Conservation (phyloP, 2,329 filamentous ascomycete genomes). For the Hypoxylon sp. region DNA sequence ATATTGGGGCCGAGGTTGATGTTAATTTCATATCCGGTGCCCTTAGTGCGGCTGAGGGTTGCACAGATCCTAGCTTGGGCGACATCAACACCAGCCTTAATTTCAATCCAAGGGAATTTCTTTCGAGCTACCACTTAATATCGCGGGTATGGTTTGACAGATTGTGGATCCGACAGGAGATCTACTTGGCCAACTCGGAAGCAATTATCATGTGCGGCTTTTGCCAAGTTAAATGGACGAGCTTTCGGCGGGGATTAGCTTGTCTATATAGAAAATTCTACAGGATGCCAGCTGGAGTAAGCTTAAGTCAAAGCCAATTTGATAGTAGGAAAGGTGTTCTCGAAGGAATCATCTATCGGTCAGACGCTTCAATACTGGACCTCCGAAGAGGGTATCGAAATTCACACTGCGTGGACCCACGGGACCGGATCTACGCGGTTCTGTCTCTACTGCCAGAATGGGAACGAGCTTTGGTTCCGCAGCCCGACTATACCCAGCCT, state of each 20-base stretch:
- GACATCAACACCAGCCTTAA: not conserved
- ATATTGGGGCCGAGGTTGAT: constrained; percentile 25
- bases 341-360: not conserved
- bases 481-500: constrained; percentile 30
- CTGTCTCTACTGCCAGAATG: constrained; percentile 10
- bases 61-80: constrained; percentile 11
- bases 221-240: constrained; percentile 17
- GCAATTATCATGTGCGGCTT: constrained; percentile 30
- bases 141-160: constrained; percentile 38
- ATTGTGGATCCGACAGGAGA: constrained; percentile 45
- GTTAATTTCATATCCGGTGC: not conserved
- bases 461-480: constrained; percentile 3
- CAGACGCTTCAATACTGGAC: not conserved
- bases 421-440: constrained; percentile 32
- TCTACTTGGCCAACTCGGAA: constrained; percentile 33
- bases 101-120: not conserved
- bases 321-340: not conserved
- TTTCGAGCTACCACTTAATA: constrained; percentile 19
- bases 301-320: not conserved
- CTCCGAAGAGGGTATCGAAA: not conserved
- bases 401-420: constrained; percentile 20
- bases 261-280: constrained; percentile 9
- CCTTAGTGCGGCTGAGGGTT: constrained; percentile 9
- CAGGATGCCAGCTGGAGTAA: too few relatives aligned
- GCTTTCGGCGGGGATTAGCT: constrained; percentile 18